These are phyloP conservation scores for Podochytrium sp. DNA, from an alignment of 192 early-diverging fungal genomes.

Conservation along the genomic window DNA sequence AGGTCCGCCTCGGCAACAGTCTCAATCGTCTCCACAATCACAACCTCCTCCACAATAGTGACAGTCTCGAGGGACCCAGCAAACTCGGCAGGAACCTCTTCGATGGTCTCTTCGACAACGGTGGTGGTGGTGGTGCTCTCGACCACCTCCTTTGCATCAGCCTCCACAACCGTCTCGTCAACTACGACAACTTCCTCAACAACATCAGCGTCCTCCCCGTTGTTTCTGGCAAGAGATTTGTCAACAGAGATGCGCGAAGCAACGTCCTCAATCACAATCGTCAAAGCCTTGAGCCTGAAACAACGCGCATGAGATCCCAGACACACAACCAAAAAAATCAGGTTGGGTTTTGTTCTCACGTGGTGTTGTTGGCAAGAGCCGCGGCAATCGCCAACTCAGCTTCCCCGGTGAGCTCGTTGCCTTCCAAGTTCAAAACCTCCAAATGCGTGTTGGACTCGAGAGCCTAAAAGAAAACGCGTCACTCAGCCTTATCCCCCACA, in stretches of 20 bases:
- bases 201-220: slow-evolving; percentile 20
- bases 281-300: slow-evolving; percentile 39
- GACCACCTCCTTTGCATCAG: not conserved
- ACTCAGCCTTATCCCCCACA: too few relatives aligned
- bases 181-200: not conserved
- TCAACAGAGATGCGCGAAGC: slow-evolving; percentile 46
- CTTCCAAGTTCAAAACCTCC: slow-evolving; percentile 42
- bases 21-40: slow-evolving; percentile 17
- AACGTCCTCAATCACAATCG: slow-evolving; percentile 42
- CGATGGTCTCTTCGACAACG: slow-evolving; percentile 18
- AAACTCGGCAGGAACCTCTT: not conserved
- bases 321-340: not conserved
- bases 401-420: slow-evolving; percentile 41
- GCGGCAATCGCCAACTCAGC: slow-evolving; percentile 7
- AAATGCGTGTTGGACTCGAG: slow-evolving; percentile 40
- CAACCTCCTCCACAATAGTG: slow-evolving; percentile 18
- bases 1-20: not conserved
- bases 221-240: slow-evolving; percentile 51
- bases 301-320: too few relatives aligned
- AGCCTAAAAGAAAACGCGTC: slow-evolving; percentile 24
- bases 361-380: slow-evolving; percentile 1
- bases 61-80: not conserved
- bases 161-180: not conserved
- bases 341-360: too few relatives aligned
- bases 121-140: not conserved